Base-by-base conservation (phyloP, 768 basidiomycete genomes). In the Phanerodontia chrysosporium region DNA sequence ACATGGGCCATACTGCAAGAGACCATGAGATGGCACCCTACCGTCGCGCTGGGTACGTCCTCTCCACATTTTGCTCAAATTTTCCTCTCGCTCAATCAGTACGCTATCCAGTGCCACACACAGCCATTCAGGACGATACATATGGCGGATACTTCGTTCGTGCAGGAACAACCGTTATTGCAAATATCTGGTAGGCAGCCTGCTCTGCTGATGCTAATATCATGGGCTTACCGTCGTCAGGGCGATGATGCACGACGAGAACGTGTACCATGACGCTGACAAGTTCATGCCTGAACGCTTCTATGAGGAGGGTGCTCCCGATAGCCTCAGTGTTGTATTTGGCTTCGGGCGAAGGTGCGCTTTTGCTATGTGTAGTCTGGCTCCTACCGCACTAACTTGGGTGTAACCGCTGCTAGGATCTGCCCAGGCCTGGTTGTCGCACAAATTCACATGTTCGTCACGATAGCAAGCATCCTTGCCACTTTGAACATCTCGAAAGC, bases 1-100 rank as follows among this genome's bases (percentile, higher is more conserved):
- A 56, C 70, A 42, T 57, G 64, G 29, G 70, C 68, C 16, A 49
- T 75, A 25, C 48, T 72, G 49, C 68, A 70, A 49, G 74, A 75
- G 55, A 62, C 65, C 22, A 58, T 73, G 2, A 58, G 73, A 18
- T 75, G 71, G 71, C 58, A 65, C 1, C 64, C 64, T 4, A 36
- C 45, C 3, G 12, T 51, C 2, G 22, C 49, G 14, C 3, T 14
- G 32, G 30, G 59, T 60, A 29, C 28, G 53, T 53, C 8, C 30
- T 2, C 16, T 53, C 8, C n/a, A 1, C n/a, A 3, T 16, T 3
- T n/a, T 44, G 24, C 16, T 5, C 12, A 10, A 3, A 8, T 22
- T 27, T 22, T 28, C 18, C 1, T 13, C 25, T 2, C 27, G 8
- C 48, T 49, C n/a, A n/a, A n/a, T n/a, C n/a, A 28, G n/a, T 22